These are phyloP conservation scores for Phialophora verrucosa DNA, from an alignment of 2,329 filamentous ascomycete genomes.

Conservation along the genomic window DNA sequence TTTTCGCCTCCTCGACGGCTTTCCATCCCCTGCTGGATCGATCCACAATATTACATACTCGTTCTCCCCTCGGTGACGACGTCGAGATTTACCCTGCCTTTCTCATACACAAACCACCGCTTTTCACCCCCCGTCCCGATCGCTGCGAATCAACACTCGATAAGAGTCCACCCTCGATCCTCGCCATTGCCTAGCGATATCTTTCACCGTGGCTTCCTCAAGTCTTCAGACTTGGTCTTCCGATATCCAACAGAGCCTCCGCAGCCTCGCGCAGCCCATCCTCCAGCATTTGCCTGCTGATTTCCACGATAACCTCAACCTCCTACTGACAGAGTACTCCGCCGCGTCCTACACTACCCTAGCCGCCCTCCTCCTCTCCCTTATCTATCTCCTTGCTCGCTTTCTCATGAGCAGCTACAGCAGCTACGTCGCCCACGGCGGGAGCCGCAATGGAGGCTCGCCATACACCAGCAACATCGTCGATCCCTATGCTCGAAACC, in stretches of 20 bases:
- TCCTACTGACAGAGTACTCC: constrained; percentile 31
- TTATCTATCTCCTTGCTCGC: constrained; percentile 37
- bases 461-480: constrained; percentile 33
- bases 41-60: constrained; percentile 27
- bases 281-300: constrained; percentile 27
- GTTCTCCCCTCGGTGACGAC: constrained; percentile 17
- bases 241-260: constrained; percentile 25
- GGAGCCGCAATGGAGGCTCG: constrained; percentile 33
- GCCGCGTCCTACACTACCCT: constrained; percentile 40
- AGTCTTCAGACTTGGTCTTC: constrained; percentile 35
- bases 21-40: constrained; percentile 14
- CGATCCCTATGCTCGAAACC: constrained; percentile 31
- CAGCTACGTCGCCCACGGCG: constrained; percentile 29
- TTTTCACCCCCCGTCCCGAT: constrained; percentile 4
- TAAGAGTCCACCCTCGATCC: constrained; percentile 1
- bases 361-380: constrained; percentile 36
- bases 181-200: constrained; percentile 1
- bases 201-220: constrained; percentile 39
- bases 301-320: constrained; percentile 27
- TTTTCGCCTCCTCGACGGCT: constrained; percentile 17
- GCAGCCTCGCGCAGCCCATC: constrained; percentile 29
- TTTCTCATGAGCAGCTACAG: constrained; percentile 40
- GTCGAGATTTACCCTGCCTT: constrained; percentile 13
- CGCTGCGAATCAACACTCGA: background rate
- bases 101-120: constrained; percentile 13